Evolutionary conservation across 306 rosid genomes (phyloP).

Genomic region (Malus asiatica): DNA sequence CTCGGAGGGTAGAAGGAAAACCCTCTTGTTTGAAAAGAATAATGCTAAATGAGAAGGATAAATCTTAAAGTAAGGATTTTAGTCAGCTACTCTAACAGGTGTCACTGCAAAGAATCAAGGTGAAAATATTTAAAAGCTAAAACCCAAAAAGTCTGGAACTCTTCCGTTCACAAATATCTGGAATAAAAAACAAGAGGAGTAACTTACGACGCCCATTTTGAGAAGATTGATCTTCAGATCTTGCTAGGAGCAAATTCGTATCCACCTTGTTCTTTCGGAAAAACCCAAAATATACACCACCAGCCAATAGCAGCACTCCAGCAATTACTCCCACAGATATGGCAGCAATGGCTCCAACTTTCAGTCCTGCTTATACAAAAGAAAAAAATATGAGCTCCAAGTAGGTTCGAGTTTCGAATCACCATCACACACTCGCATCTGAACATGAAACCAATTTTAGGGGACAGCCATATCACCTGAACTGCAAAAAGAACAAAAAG

Average conservation of each 20-base stretch:
- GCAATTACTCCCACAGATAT: conserved; percentile 51
- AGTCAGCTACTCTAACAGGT: background rate
- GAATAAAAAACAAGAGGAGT: background rate
- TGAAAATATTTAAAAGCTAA: background rate
- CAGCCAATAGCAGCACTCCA: conserved; percentile 50
- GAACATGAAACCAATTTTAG: conserved; percentile 23
- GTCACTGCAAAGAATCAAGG: background rate
- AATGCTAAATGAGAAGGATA: background rate
- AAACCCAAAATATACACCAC: conserved; percentile 34
- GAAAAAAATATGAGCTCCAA: conserved; percentile 32
- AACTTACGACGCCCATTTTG: conserved; percentile 40
- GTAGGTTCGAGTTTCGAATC: conserved; percentile 12
- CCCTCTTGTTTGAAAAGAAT: background rate
- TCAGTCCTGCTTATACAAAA: conserved; percentile 54
- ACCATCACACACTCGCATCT: conserved; percentile 17
- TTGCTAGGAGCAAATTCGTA: conserved; percentile 15
- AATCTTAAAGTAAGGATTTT: background rate
- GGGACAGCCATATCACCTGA: conserved; percentile 51
- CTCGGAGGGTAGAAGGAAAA: too few relatives aligned
- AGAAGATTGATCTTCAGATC: conserved; percentile 40
- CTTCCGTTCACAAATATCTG: conserved; percentile 1
- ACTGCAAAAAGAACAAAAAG: conserved; percentile 39
- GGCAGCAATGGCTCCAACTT: conserved; percentile 65
- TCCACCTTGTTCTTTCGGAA: conserved; percentile 45
- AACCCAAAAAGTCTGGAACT: background rate